A percentile compares a stretch with the other conserved stretches of the same genome.
Conservation (phyloP, 495 filamentous ascomycete species). For the Rusavskia elegans region DNA sequence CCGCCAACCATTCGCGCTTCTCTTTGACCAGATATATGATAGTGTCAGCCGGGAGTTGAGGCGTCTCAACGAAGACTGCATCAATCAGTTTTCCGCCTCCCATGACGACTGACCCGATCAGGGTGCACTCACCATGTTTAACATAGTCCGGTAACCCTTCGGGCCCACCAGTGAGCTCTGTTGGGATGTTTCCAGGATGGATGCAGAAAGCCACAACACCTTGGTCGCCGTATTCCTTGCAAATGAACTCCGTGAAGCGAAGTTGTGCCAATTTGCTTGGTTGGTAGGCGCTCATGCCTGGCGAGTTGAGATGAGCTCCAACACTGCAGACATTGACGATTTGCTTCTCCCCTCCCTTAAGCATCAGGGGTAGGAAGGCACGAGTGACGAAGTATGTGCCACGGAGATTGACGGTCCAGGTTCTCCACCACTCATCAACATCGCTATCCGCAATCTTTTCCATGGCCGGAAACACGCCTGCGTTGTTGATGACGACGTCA, state of each 20-base stretch:
- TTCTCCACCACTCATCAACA: too few relatives aligned
- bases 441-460: slow-evolving; percentile 6
- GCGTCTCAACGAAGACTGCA: too few relatives aligned
- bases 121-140: too few relatives aligned
- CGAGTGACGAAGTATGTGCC: too few relatives aligned
- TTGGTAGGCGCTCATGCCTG: slow-evolving; percentile 23
- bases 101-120: too few relatives aligned
- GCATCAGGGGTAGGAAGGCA: too few relatives aligned
- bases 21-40: neutral
- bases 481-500: slow-evolving; percentile 38
- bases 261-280: slow-evolving; percentile 22
- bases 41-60: too few relatives aligned
- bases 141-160: too few relatives aligned
- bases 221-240: slow-evolving; percentile 21
- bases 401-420: too few relatives aligned
- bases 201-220: slow-evolving; percentile 25
- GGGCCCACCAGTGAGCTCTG: slow-evolving; percentile 15
- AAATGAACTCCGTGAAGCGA: slow-evolving; percentile 27
- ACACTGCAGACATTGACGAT: too few relatives aligned
- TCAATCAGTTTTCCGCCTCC: too few relatives aligned
- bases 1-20: slow-evolving; percentile 13
- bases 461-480: slow-evolving; percentile 27
- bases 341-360: too few relatives aligned
- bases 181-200: slow-evolving; percentile 31
- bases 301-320: neutral